Evolutionary conservation across 2,329 filamentous ascomycete genomes (phyloP).

Genomic region (Rutstroemia sydowiana): DNA sequence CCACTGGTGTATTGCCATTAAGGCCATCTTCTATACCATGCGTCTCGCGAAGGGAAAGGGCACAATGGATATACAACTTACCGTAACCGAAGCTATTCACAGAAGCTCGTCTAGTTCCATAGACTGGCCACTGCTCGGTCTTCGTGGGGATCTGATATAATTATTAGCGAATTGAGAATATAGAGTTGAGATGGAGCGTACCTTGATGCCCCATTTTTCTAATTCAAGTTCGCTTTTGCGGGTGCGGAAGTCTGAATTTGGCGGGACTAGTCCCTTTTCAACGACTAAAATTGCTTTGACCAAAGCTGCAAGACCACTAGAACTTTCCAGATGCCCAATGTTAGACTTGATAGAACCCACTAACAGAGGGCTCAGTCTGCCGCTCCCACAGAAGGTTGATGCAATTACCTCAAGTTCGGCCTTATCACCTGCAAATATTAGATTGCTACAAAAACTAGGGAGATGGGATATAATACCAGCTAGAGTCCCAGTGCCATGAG

Average conservation of each 20-base stretch:
- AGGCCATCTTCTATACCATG: no score
- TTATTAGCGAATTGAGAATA: neutral
- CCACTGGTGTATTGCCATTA: no score
- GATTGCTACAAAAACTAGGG: neutral
- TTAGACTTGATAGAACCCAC: slow-evolving; percentile 24
- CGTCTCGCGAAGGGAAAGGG: no score
- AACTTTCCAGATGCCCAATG: slow-evolving; percentile 25
- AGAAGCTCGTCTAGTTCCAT: slow-evolving; percentile 9
- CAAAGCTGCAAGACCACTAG: slow-evolving; percentile 14
- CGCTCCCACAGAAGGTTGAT: neutral
- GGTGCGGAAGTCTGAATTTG: slow-evolving; percentile 3
- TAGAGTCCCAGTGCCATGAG: slow-evolving; percentile 17
- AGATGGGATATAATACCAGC: neutral
- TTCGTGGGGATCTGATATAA: neutral
- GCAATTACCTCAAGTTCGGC: slow-evolving; percentile 13
- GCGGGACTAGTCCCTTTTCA: slow-evolving; percentile 31
- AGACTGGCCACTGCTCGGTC: neutral
- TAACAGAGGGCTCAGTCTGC: neutral
- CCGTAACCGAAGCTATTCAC: slow-evolving; percentile 26
- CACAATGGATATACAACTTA: no score
- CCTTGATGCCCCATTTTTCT: slow-evolving; percentile 29
- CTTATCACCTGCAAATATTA: slow-evolving; percentile 14
- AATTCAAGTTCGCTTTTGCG: slow-evolving; percentile 1
- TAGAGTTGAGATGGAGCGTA: slow-evolving; percentile 16
- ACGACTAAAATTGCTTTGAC: slow-evolving; percentile 16